Conservation (phyloP, 805 yeast species). For the Candida manassasensis region DNA sequence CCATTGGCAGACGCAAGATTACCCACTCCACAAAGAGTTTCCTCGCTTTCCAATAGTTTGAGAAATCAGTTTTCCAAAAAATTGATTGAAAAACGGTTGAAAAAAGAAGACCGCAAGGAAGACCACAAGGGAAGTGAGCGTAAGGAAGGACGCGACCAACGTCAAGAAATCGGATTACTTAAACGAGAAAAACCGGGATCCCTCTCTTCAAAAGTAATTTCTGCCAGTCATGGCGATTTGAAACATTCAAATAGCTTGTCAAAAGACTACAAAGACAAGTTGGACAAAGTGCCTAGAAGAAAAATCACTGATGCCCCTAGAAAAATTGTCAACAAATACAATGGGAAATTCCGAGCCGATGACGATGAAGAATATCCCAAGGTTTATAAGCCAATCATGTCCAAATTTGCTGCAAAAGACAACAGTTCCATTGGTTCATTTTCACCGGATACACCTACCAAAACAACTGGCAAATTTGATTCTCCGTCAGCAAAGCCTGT, state of each 20-base stretch:
- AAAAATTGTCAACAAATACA: constrained; percentile 2
- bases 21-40: not conserved
- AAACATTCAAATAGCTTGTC: constrained; percentile 3
- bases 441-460: constrained; percentile 31
- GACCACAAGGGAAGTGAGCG: too few species aligned
- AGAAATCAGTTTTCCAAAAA: not conserved
- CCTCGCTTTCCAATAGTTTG: not conserved
- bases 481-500: too few species aligned
- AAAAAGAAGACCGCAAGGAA: too few species aligned
- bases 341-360: not conserved
- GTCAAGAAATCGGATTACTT: not conserved
- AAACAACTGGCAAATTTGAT: constrained; percentile 5
- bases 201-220: not conserved
- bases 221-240: constrained; percentile 4
- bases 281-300: constrained; percentile 2
- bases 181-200: not conserved
- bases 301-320: not conserved
- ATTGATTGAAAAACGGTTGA: too few species aligned
- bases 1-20: not conserved
- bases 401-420: constrained; percentile 10
- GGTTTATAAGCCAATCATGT: constrained; percentile 1
- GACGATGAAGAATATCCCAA: not conserved
- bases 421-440: constrained; percentile 31
- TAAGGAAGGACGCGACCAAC: too few species aligned
- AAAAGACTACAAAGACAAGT: constrained; percentile 3